Base-by-base conservation (phyloP, 805 yeast species). In the Kodamaea lidongshanica region DNA sequence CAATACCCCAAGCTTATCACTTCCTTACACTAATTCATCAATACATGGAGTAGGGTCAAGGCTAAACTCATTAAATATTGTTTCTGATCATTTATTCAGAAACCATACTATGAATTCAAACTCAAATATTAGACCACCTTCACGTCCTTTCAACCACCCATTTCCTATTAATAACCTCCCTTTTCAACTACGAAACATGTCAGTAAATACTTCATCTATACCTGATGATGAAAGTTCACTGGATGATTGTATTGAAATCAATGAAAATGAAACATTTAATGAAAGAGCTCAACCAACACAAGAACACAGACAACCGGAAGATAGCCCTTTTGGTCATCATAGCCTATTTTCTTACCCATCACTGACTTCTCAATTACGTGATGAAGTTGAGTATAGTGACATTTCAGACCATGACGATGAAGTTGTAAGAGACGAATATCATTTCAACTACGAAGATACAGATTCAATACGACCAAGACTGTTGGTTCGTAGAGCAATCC, bases 11-110 rank as follows among this genome's bases (percentile, higher is more conserved):
- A n/a, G n/a, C n/a, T n/a, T n/a, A n/a, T n/a, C n/a, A n/a, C n/a
- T n/a, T n/a, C n/a, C n/a, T n/a, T 22, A 15, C 19, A 21, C 31
- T 11, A 28, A 16, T 11, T 22, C 23, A 18, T 32, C 35, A 8
- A 31, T 32, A 6, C 21, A 28, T n/a, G 35, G 35, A n/a, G 21
- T 31, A 7, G 35, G 38, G 7, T 27, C 38, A 7, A 29, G 38
- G 17, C 33, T 39, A 12, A 35, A 36, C 24, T 33, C 39, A 16
- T 24, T 39, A 17, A 34, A 39, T 21, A 27, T 39, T 16, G 29
- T 39, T 20, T 39, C 42, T 7, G 39, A 39, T 24, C 34, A 39
- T 27, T 32, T 33, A 24, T 32, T 36, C 32, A 25, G 39, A 15
- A 27, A 36, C 16, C 28, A 30, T 16, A 8, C n/a, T n/a, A n/a